Evolutionary conservation across 2,329 filamentous ascomycete genomes (phyloP), one percentile per base, ranked within the genome.

Genomic region (Lasiodiplodia sp.): DNA sequence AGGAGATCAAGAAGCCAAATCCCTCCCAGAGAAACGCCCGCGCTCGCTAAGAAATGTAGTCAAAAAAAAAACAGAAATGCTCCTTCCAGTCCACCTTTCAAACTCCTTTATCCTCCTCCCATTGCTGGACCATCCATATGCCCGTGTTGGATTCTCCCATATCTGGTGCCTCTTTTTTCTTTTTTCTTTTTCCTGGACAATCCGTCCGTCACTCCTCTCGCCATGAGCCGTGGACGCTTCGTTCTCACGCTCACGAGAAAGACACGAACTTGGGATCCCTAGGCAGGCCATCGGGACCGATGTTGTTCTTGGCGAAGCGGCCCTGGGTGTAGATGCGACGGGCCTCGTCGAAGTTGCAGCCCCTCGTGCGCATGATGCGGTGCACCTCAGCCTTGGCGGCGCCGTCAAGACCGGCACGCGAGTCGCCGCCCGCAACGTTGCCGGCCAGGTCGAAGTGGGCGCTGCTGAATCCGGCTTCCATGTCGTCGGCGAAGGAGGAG

Each of bases 201-300:
- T 28, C n/a, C 38, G 11, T 3, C n/a, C 21, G 5, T 47, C 37
- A 5, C 34, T 44, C 55, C 18, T 28, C 4, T 12, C 51, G 7
- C 7, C 44, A 14, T 47, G 44, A 47, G 5, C n/a, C 44, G 44
- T 21, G 21, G 18, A 53, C 11, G 8, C 40, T 44, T n/a, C 23
- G 10, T 18, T 31, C 23, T 10, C 23, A 31, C 34, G 21, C 37
- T 86, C 77, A 92, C 69, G 90, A 92, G 81, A 98, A 98, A 78
- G 92, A 96, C 69, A 98, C 94, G 78, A 97, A 97, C 84, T 97
- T 97, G 71, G 94, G 94, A 83, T 98, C 95, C 77, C 90, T 87
- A 71, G 96, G 96, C 74, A 90, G 83, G 4, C 96, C 96, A 80
- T 99, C 96, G 5, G 92, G 87, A 1, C 90, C 93, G 78, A 99